Evolutionary conservation across 2,329 filamentous ascomycete genomes (phyloP).

Genomic region (Rhynchosporium agropyri): DNA sequence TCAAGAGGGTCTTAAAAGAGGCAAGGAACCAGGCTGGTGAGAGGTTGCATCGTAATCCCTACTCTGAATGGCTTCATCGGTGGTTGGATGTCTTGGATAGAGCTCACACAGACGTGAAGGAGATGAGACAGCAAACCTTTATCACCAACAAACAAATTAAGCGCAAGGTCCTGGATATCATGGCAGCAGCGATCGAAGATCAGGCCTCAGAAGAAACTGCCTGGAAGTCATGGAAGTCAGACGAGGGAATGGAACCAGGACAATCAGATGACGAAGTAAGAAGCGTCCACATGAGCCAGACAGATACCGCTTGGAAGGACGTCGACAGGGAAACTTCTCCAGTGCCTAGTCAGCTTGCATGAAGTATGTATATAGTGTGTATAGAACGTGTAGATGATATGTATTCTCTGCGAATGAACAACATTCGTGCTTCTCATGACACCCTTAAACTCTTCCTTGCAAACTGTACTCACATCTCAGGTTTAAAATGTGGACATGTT

Average conservation of each 20-base stretch:
- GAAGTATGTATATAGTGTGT: not conserved
- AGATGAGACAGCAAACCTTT: conserved; percentile 21
- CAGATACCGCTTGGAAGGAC: not conserved
- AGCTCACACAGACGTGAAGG: conserved; percentile 21
- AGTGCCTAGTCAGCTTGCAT: not conserved
- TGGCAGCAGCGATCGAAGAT: conserved; percentile 34
- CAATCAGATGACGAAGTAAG: not conserved
- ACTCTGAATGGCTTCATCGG: conserved; percentile 14
- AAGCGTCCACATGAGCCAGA: not conserved
- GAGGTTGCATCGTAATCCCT: conserved; percentile 7
- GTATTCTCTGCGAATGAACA: too few species aligned
- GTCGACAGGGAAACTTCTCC: conserved; percentile 3
- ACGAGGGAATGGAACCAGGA: not conserved
- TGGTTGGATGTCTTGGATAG: conserved; percentile 27
- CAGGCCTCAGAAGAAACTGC: conserved; percentile 4
- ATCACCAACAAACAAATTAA: conserved; percentile 26
- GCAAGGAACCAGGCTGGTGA: conserved; percentile 20
- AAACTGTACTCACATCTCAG: too few species aligned
- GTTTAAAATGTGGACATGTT: too few species aligned
- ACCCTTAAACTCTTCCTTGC: too few species aligned
- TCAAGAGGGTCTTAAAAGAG: conserved; percentile 31
- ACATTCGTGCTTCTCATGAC: too few species aligned
- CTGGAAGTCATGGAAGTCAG: not conserved
- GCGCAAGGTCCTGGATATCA: conserved; percentile 33
- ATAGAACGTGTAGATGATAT: not conserved